Evolutionary conservation across 495 filamentous ascomycete species (phyloP).

Genomic region (Podospora bellae-mahoneyi): DNA sequence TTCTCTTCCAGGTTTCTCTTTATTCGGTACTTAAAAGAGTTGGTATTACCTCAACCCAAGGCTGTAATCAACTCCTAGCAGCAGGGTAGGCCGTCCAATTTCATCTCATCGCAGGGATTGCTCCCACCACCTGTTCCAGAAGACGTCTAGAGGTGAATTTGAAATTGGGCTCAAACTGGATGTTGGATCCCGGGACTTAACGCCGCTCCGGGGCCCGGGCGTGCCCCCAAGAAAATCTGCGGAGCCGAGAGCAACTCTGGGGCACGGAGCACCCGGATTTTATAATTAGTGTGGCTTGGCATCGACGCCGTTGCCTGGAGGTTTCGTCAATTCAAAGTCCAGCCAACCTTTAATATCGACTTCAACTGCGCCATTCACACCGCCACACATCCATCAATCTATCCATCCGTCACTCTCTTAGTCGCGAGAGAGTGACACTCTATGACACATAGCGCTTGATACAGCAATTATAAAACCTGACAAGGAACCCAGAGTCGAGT

Average conservation of each 20-base stretch:
- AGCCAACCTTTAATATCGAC: not conserved
- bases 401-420: not conserved
- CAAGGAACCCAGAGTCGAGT: not conserved
- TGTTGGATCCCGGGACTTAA: slow-evolving; percentile 15
- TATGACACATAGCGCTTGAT: too few species aligned
- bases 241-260: slow-evolving; percentile 5
- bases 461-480: not conserved
- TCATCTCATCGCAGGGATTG: too few species aligned
- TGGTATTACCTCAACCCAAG: too few species aligned
- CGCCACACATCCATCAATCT: not conserved
- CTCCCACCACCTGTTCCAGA: too few species aligned
- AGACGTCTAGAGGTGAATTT: too few species aligned
- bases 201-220: slow-evolving; percentile 10
- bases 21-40: not conserved
- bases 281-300: slow-evolving; percentile 1
- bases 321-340: not conserved
- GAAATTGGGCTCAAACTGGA: not conserved
- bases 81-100: too few species aligned
- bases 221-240: not conserved
- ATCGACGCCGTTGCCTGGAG: not conserved
- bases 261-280: slow-evolving; percentile 3
- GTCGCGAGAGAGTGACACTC: not conserved
- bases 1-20: not conserved
- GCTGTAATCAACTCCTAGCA: not conserved
- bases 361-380: not conserved